Percentiles rank a stretch among this genome's conserved stretches.
These are phyloP conservation scores for Citrullus amarus DNA, from an alignment of 306 rosid genomes.

Conservation along the genomic window DNA sequence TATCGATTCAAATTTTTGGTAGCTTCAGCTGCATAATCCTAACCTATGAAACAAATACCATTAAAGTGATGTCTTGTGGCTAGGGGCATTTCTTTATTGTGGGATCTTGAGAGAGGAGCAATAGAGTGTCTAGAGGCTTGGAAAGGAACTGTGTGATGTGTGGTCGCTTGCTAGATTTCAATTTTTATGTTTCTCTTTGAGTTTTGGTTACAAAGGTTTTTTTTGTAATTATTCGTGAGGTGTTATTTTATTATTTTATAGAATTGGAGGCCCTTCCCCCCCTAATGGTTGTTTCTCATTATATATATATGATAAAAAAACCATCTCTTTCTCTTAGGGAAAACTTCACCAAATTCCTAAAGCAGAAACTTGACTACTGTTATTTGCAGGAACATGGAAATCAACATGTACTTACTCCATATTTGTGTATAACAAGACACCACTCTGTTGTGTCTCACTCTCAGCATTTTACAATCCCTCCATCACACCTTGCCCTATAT, in stretches of 20 bases:
- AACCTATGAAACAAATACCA: background rate
- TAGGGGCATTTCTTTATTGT: too few species aligned
- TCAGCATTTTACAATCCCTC: conserved; percentile 65
- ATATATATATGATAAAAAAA: background rate
- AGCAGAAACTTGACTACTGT: background rate
- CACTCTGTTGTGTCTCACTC: conserved; percentile 61
- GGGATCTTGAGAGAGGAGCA: too few species aligned
- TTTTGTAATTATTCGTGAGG: too few species aligned
- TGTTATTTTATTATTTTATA: too few species aligned
- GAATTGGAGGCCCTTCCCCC: too few species aligned
- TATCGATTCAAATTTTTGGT: too few species aligned
- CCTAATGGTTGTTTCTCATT: too few species aligned
- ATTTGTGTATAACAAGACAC: conserved; percentile 43
- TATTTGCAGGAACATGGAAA: conserved; percentile 37
- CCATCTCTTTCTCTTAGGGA: background rate
- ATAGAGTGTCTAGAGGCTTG: background rate
- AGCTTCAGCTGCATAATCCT: background rate
- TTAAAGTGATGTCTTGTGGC: background rate
- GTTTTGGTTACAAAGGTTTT: too few species aligned
- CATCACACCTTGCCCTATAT: conserved; percentile 47
- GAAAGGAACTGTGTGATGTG: background rate
- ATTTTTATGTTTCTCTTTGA: background rate
- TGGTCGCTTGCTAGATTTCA: background rate
- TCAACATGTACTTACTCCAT: conserved; percentile 58
- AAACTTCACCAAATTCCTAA: background rate